Conservation (phyloP, 208 protist species). For the Leishmania tropica region DNA sequence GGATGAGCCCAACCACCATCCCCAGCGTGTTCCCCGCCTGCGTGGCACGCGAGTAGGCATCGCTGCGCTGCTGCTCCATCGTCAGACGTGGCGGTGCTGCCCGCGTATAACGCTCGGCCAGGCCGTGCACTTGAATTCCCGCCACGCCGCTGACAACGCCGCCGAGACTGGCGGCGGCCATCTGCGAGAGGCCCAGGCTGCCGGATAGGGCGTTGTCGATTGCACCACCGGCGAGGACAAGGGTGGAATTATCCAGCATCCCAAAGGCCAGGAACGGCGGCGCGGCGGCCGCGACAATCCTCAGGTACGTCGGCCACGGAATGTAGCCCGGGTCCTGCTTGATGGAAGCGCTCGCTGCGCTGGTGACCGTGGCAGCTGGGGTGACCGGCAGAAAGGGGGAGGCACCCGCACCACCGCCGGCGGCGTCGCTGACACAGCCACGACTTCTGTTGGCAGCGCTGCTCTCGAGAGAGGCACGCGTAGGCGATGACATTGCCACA, state of each 20-base stretch:
- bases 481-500: neutral
- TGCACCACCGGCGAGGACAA: constrained; percentile 77
- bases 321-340: constrained; percentile 29
- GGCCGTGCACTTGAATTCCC: constrained; percentile 88
- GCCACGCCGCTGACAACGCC: constrained; percentile 82
- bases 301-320: constrained; percentile 47
- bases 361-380: neutral
- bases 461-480: neutral
- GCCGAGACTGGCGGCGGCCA: constrained; percentile 82
- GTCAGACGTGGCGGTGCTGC: constrained; percentile 59
- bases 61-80: constrained; percentile 47
- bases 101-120: constrained; percentile 77
- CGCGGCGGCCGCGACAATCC: constrained; percentile 49
- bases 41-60: constrained; percentile 39
- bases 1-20: constrained; percentile 74
- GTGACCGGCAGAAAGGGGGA: neutral
- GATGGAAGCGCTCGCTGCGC: neutral
- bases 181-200: constrained; percentile 60
- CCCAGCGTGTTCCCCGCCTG: constrained; percentile 72
- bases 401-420: neutral
- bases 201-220: constrained; percentile 77
- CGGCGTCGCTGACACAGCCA: neutral
- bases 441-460: neutral
- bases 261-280: constrained; percentile 90
- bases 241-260: constrained; percentile 79